Evolutionary conservation across 2,329 filamentous ascomycete species (phyloP), one percentile per base, ranked within the genome.

Genomic region (Sclerotinia spermophila): DNA sequence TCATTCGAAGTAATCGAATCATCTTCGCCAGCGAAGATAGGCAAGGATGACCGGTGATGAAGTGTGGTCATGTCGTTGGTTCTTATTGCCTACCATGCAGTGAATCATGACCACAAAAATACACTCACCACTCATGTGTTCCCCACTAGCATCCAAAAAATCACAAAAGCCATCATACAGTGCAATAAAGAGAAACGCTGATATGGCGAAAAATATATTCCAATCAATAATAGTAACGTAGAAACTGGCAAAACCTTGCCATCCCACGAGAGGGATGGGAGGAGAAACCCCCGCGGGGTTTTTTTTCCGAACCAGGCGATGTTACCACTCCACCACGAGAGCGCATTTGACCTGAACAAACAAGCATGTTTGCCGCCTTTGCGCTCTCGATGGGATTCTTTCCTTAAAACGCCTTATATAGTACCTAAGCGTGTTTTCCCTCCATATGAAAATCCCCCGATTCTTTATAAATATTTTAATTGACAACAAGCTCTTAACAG

Each of bases 231-330:
- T n/a, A 38, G 11, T 10, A 64, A 27, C n/a, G n/a, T 30, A 27
- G 15, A 27, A 27, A 38, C 45, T 21, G 24, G 44, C 61, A 51
- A 64, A 64, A 64, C 44, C 61, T 64, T 51, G 15, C 61, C 44
- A 24, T 21, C 44, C 61, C 44, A 19, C 8, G 15, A 51, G 30
- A 51, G 30, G 61, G 30, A 30, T 24, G 61, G 44, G 33, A 51
- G 61, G 61, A 64, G 44, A 64, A 64, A 45, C 44, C 44, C 45
- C 61, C 45, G 13, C 33, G 61, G n/a, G 61, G 61, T 27, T 40
- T 38, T 40, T 60, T 64, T 42, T 38, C 33, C 33, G 61, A 53
- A 38, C 61, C 61, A 51, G 33, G 61, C 61, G 24, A 53, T 11
- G 19, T 64, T n/a, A 51, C 61, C 33, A 65, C 44, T 65, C 61